phyloP scores from a whole-genome alignment of 352 stramenopile genomes.

The Phytophthora tubulina region DNA sequence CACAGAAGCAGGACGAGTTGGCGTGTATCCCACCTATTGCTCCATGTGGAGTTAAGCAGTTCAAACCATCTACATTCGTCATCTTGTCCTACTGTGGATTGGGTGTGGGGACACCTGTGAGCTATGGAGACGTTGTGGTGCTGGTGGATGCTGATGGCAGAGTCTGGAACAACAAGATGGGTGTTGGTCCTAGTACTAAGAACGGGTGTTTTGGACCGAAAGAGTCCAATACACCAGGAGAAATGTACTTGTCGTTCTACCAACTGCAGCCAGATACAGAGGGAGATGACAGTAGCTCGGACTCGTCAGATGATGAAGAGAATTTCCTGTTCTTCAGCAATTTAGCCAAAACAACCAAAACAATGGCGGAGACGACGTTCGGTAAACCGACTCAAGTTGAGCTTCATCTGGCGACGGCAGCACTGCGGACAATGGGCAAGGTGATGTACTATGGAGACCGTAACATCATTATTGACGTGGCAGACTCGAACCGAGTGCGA shows the following conservation, averaged over 20 bases:
- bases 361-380: slow-evolving; percentile 75
- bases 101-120: slow-evolving; percentile 67
- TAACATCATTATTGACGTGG: slow-evolving; percentile 85
- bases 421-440: slow-evolving; percentile 66
- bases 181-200: slow-evolving; percentile 74
- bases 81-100: slow-evolving; percentile 77
- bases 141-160: slow-evolving; percentile 70
- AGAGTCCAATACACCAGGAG: slow-evolving; percentile 70
- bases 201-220: slow-evolving; percentile 84
- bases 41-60: slow-evolving; percentile 46
- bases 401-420: slow-evolving; percentile 56
- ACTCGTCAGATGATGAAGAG: slow-evolving; percentile 68
- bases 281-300: slow-evolving; percentile 54
- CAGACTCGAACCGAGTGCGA: slow-evolving; percentile 81
- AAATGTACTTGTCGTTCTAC: slow-evolving; percentile 88
- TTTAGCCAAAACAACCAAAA: slow-evolving; percentile 69
- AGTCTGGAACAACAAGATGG: slow-evolving; percentile 92
- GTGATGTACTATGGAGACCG: slow-evolving; percentile 84
- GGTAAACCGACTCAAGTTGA: slow-evolving; percentile 67
- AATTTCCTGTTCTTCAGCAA: slow-evolving; percentile 76
- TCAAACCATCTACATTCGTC: slow-evolving; percentile 64
- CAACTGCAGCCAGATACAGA: slow-evolving; percentile 57
- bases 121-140: slow-evolving; percentile 85
- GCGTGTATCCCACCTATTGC: slow-evolving; percentile 72
- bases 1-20: slow-evolving; percentile 72